Percentiles rank a stretch among this genome's conserved stretches.
These are phyloP conservation scores for Hypericum androsaemum DNA, from an alignment of 345 rosid species.

Conservation along the genomic window DNA sequence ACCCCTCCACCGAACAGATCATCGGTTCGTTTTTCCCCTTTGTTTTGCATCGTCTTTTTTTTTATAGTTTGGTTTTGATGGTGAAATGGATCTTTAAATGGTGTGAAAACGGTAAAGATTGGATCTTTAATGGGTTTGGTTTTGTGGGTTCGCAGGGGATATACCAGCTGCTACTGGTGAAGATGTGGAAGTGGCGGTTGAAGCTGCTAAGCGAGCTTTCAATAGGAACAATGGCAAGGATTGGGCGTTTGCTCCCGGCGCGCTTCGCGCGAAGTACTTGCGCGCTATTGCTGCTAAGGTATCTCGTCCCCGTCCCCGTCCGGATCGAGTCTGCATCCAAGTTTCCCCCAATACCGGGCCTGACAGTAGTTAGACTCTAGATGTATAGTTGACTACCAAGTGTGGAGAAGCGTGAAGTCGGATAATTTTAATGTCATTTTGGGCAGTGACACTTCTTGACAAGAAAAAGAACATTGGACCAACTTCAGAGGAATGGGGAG, in stretches of 20 bases:
- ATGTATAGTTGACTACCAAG: no score
- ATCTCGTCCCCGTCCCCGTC: neutral
- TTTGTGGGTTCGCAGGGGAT: constrained; percentile 41
- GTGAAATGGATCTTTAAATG: neutral
- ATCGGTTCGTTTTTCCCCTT: constrained; percentile 37
- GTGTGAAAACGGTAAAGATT: neutral
- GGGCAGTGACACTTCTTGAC: no score
- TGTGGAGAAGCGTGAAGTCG: no score
- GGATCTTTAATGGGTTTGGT: neutral
- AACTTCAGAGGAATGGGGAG: no score
- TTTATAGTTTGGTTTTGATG: neutral
- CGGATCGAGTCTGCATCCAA: no score
- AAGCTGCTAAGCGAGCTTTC: constrained; percentile 71
- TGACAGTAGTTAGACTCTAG: no score
- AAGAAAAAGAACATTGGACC: no score
- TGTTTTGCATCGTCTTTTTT: neutral
- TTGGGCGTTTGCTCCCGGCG: constrained; percentile 75
- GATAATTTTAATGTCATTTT: no score
- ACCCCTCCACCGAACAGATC: constrained; percentile 70
- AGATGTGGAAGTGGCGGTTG: constrained; percentile 90
- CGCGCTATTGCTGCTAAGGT: constrained; percentile 99
- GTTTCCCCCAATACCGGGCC: no score
- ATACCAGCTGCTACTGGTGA: constrained; percentile 90
- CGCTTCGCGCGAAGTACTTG: constrained; percentile 75
- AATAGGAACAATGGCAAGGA: constrained; percentile 61